phyloP scores from a whole-genome alignment of 106 monocot species.

The Dendrobium officinale region DNA sequence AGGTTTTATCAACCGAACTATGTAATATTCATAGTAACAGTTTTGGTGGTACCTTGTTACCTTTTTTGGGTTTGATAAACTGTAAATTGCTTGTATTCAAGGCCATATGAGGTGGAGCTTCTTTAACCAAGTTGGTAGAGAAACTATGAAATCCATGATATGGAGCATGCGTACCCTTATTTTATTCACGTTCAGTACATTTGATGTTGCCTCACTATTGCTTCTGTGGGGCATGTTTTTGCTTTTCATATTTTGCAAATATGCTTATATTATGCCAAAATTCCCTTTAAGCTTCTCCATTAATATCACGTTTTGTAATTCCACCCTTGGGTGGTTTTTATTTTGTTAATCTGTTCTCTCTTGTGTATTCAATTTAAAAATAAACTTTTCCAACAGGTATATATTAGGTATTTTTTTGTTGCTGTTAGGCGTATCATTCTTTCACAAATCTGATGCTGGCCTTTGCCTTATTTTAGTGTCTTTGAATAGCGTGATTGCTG shows the following conservation, averaged over 20 bases:
- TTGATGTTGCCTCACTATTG: neutral
- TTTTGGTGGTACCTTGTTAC: neutral
- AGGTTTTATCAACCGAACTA: neutral
- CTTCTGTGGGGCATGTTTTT: neutral
- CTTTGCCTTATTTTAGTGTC: conserved; percentile 60
- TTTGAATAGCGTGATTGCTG: conserved; percentile 87
- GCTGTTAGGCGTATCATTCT: neutral
- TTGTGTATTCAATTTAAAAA: neutral
- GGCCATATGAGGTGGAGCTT: neutral
- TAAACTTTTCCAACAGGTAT: neutral
- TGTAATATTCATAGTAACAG: neutral
- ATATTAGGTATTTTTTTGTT: neutral
- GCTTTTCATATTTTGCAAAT: neutral
- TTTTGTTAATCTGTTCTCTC: neutral
- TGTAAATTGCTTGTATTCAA: neutral
- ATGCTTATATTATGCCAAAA: neutral
- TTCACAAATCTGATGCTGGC: neutral
- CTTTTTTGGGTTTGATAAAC: neutral
- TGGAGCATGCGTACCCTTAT: neutral
- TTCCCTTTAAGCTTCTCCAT: neutral
- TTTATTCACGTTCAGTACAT: neutral
- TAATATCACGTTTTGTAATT: neutral
- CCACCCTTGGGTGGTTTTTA: neutral
- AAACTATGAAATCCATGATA: neutral
- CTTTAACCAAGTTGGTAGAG: neutral